A percentile compares a stretch with the other conserved stretches of the same genome.
Evolutionary conservation across 2,329 filamentous ascomycete genomes (phyloP).

Genomic region (Phialophora tarda): DNA sequence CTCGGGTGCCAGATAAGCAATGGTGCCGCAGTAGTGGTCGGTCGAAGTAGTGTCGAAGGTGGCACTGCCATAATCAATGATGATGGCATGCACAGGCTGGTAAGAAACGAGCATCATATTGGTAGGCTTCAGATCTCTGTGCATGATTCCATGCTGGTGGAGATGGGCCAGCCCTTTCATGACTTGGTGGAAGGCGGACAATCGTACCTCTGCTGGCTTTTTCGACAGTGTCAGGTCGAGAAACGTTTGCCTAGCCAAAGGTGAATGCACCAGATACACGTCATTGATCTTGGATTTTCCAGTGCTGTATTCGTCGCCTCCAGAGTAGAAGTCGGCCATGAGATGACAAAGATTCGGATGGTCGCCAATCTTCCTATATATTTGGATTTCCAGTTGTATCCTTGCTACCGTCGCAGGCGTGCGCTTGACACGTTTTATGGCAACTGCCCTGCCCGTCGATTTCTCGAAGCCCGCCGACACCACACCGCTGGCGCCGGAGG

Average conservation of each 20-base stretch:
- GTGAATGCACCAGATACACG: slow-evolving; percentile 26
- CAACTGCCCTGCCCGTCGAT: slow-evolving; percentile 19
- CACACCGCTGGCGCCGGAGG: slow-evolving; percentile 26
- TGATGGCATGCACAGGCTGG: slow-evolving; percentile 77
- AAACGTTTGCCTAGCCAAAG: slow-evolving; percentile 24
- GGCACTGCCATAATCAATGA: slow-evolving; percentile 98
- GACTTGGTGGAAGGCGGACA: slow-evolving; percentile 78
- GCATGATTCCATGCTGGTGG: slow-evolving; percentile 83
- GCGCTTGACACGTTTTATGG: slow-evolving; percentile 27
- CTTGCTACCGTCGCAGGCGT: slow-evolving; percentile 14
- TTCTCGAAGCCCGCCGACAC: slow-evolving; percentile 24
- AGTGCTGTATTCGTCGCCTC: slow-evolving; percentile 21
- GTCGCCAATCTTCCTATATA: slow-evolving; percentile 16
- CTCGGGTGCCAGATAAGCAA: slow-evolving; percentile 93
- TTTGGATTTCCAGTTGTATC: slow-evolving; percentile 22
- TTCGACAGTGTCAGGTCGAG: slow-evolving; percentile 17
- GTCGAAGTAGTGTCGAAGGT: slow-evolving; percentile 53
- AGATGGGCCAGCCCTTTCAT: slow-evolving; percentile 87
- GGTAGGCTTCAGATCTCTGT: slow-evolving; percentile 89
- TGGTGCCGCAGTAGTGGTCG: slow-evolving; percentile 63
- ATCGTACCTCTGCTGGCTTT: slow-evolving; percentile 8
- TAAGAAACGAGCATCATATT: slow-evolving; percentile 86
- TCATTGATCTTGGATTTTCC: slow-evolving; percentile 26
- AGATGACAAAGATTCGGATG: slow-evolving; percentile 28
- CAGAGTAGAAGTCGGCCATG: slow-evolving; percentile 22